These are phyloP conservation scores for Rhizopus delemar DNA, from an alignment of 371 early-diverging fungal species.

Conservation along the genomic window DNA sequence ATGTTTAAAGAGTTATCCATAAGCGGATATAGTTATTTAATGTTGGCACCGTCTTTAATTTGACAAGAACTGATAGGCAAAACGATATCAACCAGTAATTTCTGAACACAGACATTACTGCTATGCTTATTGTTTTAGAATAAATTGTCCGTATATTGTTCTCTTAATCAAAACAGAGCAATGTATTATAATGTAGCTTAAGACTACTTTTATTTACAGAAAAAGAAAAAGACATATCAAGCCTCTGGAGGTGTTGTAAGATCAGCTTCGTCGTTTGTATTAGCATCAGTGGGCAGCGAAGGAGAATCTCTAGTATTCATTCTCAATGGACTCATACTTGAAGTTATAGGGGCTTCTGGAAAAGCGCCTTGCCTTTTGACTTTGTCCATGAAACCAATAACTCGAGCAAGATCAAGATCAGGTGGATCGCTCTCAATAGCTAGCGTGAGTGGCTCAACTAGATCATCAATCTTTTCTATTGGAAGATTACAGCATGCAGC, in stretches of 20 bases:
- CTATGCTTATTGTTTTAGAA: too few species aligned
- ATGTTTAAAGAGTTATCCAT: too few species aligned
- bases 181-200: too few species aligned
- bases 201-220: neutral
- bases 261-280: neutral
- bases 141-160: too few species aligned
- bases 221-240: neutral
- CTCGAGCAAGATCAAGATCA: conserved; percentile 59
- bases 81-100: too few species aligned
- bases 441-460: conserved; percentile 65
- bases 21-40: too few species aligned
- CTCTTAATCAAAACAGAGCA: too few species aligned
- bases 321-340: neutral
- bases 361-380: conserved; percentile 48
- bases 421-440: conserved; percentile 78
- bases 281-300: neutral
- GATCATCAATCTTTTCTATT: conserved; percentile 66
- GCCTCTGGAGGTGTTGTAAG: neutral
- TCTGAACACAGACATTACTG: too few species aligned
- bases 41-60: too few species aligned
- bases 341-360: conserved; percentile 15
- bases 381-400: conserved; percentile 62
- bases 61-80: too few species aligned
- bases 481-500: conserved; percentile 73
- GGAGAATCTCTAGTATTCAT: neutral